Evolutionary conservation across 768 basidiomycete genomes (phyloP), one percentile per base, ranked within the genome.

Genomic region (Tricholoma furcatifolium): DNA sequence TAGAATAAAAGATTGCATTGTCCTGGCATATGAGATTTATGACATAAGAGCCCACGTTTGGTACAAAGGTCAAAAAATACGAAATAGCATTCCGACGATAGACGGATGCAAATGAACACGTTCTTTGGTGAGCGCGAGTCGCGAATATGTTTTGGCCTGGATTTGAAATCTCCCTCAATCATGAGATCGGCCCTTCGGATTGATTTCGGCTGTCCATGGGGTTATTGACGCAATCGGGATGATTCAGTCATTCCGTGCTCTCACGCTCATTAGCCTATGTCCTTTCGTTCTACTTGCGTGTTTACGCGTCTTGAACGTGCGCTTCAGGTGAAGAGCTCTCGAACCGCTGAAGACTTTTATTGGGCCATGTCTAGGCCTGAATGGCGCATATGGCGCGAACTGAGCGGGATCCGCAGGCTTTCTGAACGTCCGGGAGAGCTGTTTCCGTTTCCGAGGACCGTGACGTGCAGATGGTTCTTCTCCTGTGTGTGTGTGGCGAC

Each of bases 81-180:
- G 27, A 27, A 27, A 27, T 4, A 27, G n/a, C n/a, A n/a, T n/a
- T n/a, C n/a, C n/a, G n/a, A n/a, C 27, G 47, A 23, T 17, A n/a
- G 12, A 40, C 54, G 54, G 54, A 55, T 44, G 48, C 54, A 55
- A 55, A 51, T 40, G 23, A 1, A 27, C 55, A 53, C 55, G 55
- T 56, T 56, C 55, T 40, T 30, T 47, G 45, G 44, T 48, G 54
- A 50, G 42, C 41, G 42, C 23, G 38, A 6, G 35, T 38, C n/a
- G n/a, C n/a, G n/a, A 3, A 27, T 27, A 27, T 27, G 27, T 12
- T 47, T 47, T 15, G 43, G 20, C 6, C 10, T 24, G 48, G 23
- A 17, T 43, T 45, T 41, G 36, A 55, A 50, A 40, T 55, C n/a
- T 39, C 36, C 35, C 35, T 50, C 46, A 50, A 56, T 53, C 56